These are phyloP conservation scores for Limtongia smithiae DNA, from an alignment of 805 yeast genomes.

Conservation along the genomic window DNA sequence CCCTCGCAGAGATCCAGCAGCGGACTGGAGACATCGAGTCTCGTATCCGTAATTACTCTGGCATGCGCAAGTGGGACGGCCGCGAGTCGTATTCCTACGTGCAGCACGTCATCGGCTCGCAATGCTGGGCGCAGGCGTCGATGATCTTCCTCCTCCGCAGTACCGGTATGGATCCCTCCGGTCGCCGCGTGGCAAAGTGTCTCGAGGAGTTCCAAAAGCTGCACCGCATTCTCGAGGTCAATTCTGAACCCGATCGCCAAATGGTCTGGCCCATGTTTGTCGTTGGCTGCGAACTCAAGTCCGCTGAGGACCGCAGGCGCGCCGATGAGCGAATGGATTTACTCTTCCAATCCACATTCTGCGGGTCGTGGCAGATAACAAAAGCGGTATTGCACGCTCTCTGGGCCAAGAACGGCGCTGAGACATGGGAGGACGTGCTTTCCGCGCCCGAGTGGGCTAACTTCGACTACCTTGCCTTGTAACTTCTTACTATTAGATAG, in stretches of 20 bases:
- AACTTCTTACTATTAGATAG: background rate
- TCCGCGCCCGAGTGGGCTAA: conserved; percentile 19
- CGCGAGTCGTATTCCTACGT: conserved; percentile 20
- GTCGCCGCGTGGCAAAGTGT: conserved; percentile 14
- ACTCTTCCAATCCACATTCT: conserved; percentile 4
- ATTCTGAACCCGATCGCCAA: conserved; percentile 19
- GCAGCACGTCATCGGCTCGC: conserved; percentile 22
- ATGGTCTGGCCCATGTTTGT: conserved; percentile 28
- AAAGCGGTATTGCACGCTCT: conserved; percentile 12
- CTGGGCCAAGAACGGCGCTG: conserved; percentile 10
- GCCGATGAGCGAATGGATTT: conserved; percentile 9
- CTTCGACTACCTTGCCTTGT: conserved; percentile 21
- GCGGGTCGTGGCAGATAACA: conserved; percentile 20
- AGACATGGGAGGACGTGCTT: conserved; percentile 27
- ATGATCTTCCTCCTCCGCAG: conserved; percentile 21
- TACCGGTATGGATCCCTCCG: conserved; percentile 27
- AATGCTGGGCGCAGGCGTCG: conserved; percentile 28
- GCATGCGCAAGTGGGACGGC: conserved; percentile 23
- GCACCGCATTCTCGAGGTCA: conserved; percentile 13
- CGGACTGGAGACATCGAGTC: conserved; percentile 17
- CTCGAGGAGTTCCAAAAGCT: conserved; percentile 19
- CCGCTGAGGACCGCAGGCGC: conserved; percentile 5
- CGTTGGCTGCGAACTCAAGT: conserved; percentile 23
- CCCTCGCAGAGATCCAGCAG: conserved; percentile 22
- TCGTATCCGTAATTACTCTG: conserved; percentile 18